Evolutionary conservation across 331 rosid species (phyloP), one percentile per base, ranked within the genome.

Genomic region (Telfairia occidentalis): DNA sequence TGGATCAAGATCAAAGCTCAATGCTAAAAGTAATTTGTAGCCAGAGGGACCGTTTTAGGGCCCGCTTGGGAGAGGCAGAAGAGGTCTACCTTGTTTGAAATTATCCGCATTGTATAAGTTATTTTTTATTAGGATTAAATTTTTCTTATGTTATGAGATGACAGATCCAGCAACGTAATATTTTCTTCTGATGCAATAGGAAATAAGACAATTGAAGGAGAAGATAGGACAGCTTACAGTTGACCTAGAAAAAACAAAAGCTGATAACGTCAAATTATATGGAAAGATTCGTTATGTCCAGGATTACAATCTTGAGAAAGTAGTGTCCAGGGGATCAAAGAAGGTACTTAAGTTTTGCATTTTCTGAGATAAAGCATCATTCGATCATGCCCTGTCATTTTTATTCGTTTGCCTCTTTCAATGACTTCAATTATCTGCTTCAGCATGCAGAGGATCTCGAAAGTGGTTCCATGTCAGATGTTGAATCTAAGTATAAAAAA

Each of bases 251-350:
- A 94, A 85, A 87, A 82, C 86, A 57, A 91, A 91, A 86, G 98
- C 89, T 72, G 97, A 94, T 87, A 94, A 94, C 84, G 97, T 94
- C 77, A 91, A 94, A 81, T 92, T 94, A 42, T 91, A 91, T 9
- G 98, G 98, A 78, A 94, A 91, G 91, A 94, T 94, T 78, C 98
- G 96, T 55, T 94, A 91, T 78, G 98, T 94, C 38, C 98, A 94
- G 84, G 97, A 94, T 82, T 94, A 94, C 87, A 94, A 88, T 79
- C 86, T 16, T 73, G 98, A 91, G 79, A 91, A 92, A 90, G 97
- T 94, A 70, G 89, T 90, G 61, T 94, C 97, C 45, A 85, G 98
- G 83, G 97, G 97, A 74, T 88, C 97, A 35, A 94, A 84, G 83
- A 94, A 91, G 98, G 98, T 94, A 54, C 64, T 57, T 53, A 64